Base-by-base conservation (phyloP, 129 eudicot species). In the Calendula officinalis region DNA sequence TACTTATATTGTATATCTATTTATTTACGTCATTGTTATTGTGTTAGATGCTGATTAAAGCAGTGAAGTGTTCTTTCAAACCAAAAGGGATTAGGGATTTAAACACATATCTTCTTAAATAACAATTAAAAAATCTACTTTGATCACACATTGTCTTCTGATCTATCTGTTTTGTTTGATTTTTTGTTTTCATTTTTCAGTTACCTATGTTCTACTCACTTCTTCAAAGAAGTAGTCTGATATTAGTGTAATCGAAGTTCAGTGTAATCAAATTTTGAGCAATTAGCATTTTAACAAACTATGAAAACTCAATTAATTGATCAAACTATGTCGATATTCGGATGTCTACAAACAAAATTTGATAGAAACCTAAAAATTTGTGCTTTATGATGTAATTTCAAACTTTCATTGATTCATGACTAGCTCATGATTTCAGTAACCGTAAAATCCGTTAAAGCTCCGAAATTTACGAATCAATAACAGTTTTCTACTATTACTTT, bases 141-240 rank as follows among this genome's bases (percentile, higher is more conserved):
- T 72, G 77, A 63, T 63, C 56, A 50, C 63, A 62, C 47, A 62
- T 15, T 56, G 52, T 72, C 44, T 39, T 64, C 52, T 73, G 78
- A 73, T 73, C 78, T 65, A 48, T 65, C 11, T 45, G 43, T 56
- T 56, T 65, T 65, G 50, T 42, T 38, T 39, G 36, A 38, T 56
- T 44, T 37, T 67, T 38, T 34, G 49, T 8, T 8, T 60, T 8
- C 5, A 22, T 8, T 32, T 7, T 3, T 13, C 43, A 41, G 30
- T 54, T 12, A 67, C 8, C 5, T 67, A 3, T 67, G 72, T 32
- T 44, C 12, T 43, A 39, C 62, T 22, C 30, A 22, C 30, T 22
- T 22, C 30, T 22, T 22, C 30, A 22, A 22, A 22, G 30, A 4
- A 30, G 13, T 14, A 45, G 55, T 8, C 1, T 55, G 45, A 13